Evolutionary conservation across 2,329 filamentous ascomycete genomes (phyloP).

Genomic region (Fusarium anthophilum): DNA sequence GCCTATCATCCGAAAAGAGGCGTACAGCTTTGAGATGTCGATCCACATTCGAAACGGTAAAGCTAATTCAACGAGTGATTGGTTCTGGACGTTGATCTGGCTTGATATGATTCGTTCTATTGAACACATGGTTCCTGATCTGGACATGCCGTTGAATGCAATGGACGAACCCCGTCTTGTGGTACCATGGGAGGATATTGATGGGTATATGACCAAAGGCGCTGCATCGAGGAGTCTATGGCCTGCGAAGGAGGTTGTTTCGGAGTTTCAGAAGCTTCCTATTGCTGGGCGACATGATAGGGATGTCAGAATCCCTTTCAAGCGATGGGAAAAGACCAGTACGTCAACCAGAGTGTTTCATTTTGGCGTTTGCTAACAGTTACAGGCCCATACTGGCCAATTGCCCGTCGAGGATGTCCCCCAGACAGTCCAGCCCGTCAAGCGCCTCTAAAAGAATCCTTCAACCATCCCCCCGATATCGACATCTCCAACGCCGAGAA

Average conservation of each 20-base stretch:
- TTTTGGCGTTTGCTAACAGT: slow-evolving; percentile 4
- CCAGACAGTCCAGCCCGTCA: slow-evolving; percentile 69
- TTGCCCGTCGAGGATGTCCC: slow-evolving; percentile 68
- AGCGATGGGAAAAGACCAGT: slow-evolving; percentile 63
- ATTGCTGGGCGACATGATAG: slow-evolving; percentile 49
- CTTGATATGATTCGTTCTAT: slow-evolving; percentile 62
- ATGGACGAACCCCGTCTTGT: slow-evolving; percentile 75
- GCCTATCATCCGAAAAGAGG: slow-evolving; percentile 59
- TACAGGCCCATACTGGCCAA: slow-evolving; percentile 64
- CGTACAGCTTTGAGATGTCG: slow-evolving; percentile 67
- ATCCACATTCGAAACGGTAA: slow-evolving; percentile 65
- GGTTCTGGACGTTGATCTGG: slow-evolving; percentile 69
- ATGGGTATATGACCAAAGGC: slow-evolving; percentile 62
- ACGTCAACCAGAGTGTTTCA: slow-evolving; percentile 27
- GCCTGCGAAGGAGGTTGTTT: slow-evolving; percentile 55
- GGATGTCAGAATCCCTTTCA: slow-evolving; percentile 49
- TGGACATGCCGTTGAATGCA: slow-evolving; percentile 73
- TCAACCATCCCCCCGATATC: slow-evolving; percentile 56
- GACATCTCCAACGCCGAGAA: slow-evolving; percentile 56
- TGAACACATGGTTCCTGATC: slow-evolving; percentile 68
- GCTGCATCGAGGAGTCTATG: slow-evolving; percentile 56
- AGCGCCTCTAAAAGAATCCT: slow-evolving; percentile 54
- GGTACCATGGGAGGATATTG: slow-evolving; percentile 70
- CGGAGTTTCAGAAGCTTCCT: slow-evolving; percentile 55
- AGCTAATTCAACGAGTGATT: slow-evolving; percentile 61